Evolutionary conservation across 2,329 filamentous ascomycete genomes (phyloP).

Genomic region (Penicillium sp.): DNA sequence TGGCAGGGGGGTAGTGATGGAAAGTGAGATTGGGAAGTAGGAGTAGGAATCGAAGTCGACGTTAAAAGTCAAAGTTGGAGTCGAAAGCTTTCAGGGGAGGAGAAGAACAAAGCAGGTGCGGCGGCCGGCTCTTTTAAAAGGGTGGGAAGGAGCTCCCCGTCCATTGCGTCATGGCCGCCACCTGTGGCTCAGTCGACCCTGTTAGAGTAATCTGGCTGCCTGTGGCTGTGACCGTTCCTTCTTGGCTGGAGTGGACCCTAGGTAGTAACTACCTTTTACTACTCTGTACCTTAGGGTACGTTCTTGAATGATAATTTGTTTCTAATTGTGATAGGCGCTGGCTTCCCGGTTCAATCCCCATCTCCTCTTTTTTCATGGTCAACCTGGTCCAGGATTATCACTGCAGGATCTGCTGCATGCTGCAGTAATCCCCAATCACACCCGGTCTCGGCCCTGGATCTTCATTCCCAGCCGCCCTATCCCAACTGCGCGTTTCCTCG

Average conservation of each 20-base stretch:
- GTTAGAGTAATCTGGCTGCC: background rate
- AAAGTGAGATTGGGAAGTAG: constrained; percentile 1
- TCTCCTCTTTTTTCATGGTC: background rate
- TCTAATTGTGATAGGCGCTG: constrained; percentile 2
- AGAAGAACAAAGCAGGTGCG: constrained; percentile 14
- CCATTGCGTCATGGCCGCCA: constrained; percentile 39
- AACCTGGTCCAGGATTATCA: background rate
- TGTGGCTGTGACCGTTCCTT: background rate
- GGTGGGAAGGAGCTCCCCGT: constrained; percentile 57
- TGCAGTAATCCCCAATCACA: constrained; percentile 1
- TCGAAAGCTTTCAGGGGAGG: background rate
- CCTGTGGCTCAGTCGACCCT: constrained; percentile 16
- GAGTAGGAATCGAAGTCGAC: background rate
- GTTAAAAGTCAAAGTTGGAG: too few relatives aligned
- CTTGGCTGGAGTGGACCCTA: too few relatives aligned
- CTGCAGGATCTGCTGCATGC: constrained; percentile 5
- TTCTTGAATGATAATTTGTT: background rate
- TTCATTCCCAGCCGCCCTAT: constrained; percentile 19
- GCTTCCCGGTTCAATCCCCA: background rate
- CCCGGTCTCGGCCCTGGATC: constrained; percentile 4
- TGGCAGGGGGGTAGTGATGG: constrained; percentile 32
- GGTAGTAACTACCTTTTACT: background rate
- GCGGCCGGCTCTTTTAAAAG: constrained; percentile 37
- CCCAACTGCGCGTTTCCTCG: constrained; percentile 23
- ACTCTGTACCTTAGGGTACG: background rate